Conservation (phyloP, 129 eudicot species). For the Centaurea solstitialis region DNA sequence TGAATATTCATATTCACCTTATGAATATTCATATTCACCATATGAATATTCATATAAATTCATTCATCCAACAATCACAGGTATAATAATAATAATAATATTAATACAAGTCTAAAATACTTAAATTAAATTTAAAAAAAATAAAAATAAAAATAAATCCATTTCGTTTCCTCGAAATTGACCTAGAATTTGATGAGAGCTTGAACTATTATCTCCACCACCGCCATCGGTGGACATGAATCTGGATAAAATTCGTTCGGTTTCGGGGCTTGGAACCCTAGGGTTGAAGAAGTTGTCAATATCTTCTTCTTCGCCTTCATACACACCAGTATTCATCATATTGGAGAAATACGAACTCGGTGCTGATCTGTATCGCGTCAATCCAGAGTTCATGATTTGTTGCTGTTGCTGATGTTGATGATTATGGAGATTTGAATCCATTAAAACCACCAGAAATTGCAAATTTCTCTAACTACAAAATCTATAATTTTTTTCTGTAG, state of each 20-base stretch:
- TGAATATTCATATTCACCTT: no score
- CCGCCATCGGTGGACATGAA: constrained; percentile 29
- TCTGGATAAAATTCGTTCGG: constrained; percentile 39
- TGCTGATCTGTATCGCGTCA: constrained; percentile 74
- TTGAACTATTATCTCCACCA: not conserved
- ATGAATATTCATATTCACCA: no score
- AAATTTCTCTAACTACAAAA: constrained; percentile 3
- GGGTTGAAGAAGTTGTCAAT: constrained; percentile 45
- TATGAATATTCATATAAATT: no score
- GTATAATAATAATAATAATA: no score
- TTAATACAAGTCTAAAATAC: no score
- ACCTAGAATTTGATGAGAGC: constrained; percentile 9
- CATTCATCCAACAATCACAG: no score
- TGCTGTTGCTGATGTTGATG: not conserved
- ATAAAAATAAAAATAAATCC: no score
- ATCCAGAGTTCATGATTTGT: constrained; percentile 54
- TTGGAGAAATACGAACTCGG: constrained; percentile 72
- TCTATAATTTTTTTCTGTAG: no score
- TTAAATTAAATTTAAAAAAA: no score
- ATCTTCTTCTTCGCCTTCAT: constrained; percentile 50
- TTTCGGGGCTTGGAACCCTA: constrained; percentile 42
- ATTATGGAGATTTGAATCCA: constrained; percentile 33
- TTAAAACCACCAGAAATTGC: not conserved
- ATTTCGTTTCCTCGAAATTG: constrained; percentile 21
- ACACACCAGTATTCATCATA: constrained; percentile 34